Base-by-base conservation (phyloP, 2,329 filamentous ascomycete species). In the Byssochlamys sp. region DNA sequence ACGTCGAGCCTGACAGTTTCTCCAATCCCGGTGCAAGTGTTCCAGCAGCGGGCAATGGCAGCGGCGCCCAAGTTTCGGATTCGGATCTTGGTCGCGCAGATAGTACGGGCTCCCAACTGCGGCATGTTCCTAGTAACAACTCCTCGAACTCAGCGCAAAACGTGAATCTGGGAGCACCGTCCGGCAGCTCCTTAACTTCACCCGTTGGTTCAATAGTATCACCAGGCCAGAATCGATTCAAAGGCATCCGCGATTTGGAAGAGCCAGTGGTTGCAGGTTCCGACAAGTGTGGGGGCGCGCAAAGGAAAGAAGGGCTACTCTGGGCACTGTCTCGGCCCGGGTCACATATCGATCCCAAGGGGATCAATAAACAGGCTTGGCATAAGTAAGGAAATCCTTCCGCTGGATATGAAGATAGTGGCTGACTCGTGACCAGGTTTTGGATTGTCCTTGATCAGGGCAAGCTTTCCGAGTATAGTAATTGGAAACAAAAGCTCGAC, bases 381-480 rank as follows among this genome's bases (percentile, higher is more conserved):
- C 94, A 99, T 73, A 99, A 99, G 89, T 95, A 79, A 77, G 88
- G 82, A 12, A 5, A 35, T 25, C 39, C 28, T 54, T 14, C 55
- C 7, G 39, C 45, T 39, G 25, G 3, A 45, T 50, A 49, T 10
- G 24, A 14, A 50, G 12, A n/a, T 29, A 29, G 14, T 55, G 19
- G 5, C 49, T 48, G 49, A 62, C 52, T 61, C 27, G 31, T 55
- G 31, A 27, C 11, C 65, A 95, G 91, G 69, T 99, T 97, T 75
- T 99, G 94, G 94, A 95, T 99, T 62, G 94, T 99, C 1, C 80
- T 99, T 51, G 95, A 97, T 70, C 91, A 96, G 73, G 94, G 94
- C 26, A 96, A 94, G 71, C 81, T 99, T 14, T 96, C 92, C 1
- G 94, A 99, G 70, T 99, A 99, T 74, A 96, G 91, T 71, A 97